Evolutionary conservation across 805 yeast genomes (phyloP).

Genomic region (Yamadazyma olivae): DNA sequence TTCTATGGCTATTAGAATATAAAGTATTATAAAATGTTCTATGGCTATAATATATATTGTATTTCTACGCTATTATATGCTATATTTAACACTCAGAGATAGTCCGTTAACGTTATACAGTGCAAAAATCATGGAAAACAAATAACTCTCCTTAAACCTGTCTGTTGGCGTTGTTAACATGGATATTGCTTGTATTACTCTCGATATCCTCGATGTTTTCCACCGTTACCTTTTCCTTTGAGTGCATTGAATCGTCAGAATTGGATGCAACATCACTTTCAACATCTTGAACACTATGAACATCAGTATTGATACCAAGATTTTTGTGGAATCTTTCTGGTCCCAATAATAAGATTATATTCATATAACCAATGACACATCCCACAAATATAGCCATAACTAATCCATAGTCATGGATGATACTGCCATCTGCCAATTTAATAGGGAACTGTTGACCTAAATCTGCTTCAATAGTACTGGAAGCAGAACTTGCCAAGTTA

Average conservation of each 20-base stretch:
- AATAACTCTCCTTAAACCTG: too few relatives aligned
- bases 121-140: too few relatives aligned
- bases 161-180: too few relatives aligned
- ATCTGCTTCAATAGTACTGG: conserved; percentile 65
- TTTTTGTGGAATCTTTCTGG: conserved; percentile 11
- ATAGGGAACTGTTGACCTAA: conserved; percentile 60
- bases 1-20: too few relatives aligned
- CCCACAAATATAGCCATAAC: conserved; percentile 11
- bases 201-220: neutral
- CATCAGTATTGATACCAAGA: conserved; percentile 3
- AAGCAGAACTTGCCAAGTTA: conserved; percentile 67
- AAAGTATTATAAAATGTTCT: too few relatives aligned
- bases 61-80: too few relatives aligned
- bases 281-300: neutral
- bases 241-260: neutral
- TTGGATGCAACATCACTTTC: conserved; percentile 1
- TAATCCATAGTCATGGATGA: conserved; percentile 53
- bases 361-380: conserved; percentile 8
- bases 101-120: too few relatives aligned
- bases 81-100: too few relatives aligned
- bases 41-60: too few relatives aligned
- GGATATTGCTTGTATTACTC: too few relatives aligned
- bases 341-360: conserved; percentile 6
- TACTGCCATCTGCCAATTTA: conserved; percentile 12
- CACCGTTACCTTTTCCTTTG: neutral